Conservation (phyloP, 306 rosid genomes). For the Urtica urens region DNA sequence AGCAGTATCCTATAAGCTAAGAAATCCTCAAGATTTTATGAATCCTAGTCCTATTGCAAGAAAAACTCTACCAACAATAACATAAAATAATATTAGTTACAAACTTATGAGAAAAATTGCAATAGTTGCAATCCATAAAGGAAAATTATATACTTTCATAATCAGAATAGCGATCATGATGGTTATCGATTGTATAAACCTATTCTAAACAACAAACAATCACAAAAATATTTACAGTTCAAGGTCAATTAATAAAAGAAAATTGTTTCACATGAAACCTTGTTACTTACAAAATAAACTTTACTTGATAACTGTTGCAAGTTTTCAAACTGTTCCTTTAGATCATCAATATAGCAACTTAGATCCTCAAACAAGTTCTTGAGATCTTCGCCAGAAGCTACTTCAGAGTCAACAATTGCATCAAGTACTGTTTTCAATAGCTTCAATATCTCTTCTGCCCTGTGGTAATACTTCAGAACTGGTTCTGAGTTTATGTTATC, state of each 20-base stretch:
- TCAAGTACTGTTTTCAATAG: conserved; percentile 73
- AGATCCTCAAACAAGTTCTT: conserved; percentile 55
- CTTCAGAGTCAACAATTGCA: conserved; percentile 51
- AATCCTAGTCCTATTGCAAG: not conserved
- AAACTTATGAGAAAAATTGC: not conserved
- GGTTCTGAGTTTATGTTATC: conserved; percentile 55
- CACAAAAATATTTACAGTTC: too few species aligned
- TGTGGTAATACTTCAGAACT: conserved; percentile 54
- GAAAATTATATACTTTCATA: not conserved
- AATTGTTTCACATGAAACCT: conserved; percentile 1
- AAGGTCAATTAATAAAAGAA: not conserved
- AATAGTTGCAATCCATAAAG: not conserved
- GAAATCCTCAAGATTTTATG: not conserved
- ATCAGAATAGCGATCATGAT: not conserved
- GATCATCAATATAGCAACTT: conserved; percentile 49
- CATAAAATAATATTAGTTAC: not conserved
- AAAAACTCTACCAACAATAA: conserved; percentile 3
- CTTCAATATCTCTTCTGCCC: conserved; percentile 65
- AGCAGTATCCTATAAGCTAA: conserved; percentile 2
- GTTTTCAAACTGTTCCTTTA: conserved; percentile 58
- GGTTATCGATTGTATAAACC: too few species aligned
- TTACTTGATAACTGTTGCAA: conserved; percentile 82
- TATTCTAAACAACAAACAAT: too few species aligned
- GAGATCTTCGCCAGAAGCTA: conserved; percentile 54
- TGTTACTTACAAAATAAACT: conserved; percentile 75